These are phyloP conservation scores for Taphrina communis DNA, from an alignment of 1,139 yeast species.

Conservation along the genomic window DNA sequence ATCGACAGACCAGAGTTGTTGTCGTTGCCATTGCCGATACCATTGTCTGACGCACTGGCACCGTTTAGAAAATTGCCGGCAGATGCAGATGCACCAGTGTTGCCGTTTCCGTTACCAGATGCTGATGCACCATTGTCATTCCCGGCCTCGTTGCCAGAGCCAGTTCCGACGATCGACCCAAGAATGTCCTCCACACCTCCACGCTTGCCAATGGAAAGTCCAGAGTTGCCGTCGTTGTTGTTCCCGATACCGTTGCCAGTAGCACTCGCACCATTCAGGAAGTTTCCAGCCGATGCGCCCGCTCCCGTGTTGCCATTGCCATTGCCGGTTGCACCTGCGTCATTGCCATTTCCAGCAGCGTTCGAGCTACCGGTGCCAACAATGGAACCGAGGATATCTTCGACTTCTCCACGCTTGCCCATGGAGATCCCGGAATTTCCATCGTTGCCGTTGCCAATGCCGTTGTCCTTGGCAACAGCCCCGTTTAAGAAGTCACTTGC, in stretches of 20 bases:
- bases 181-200: neutral
- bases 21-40: conserved; percentile 21
- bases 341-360: conserved; percentile 13
- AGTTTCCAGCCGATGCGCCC: conserved; percentile 7
- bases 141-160: conserved; percentile 14
- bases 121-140: conserved; percentile 6
- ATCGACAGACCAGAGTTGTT: neutral
- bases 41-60: conserved; percentile 13
- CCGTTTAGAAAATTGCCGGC: conserved; percentile 10
- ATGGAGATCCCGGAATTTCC: neutral
- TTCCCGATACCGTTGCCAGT: conserved; percentile 25
- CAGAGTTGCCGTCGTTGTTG: conserved; percentile 22
- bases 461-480: conserved; percentile 12
- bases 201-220: conserved; percentile 4
- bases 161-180: conserved; percentile 1
- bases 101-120: conserved; percentile 15
- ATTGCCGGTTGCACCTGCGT: conserved; percentile 5
- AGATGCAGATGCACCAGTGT: conserved; percentile 20
- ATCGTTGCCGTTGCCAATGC: conserved; percentile 18
- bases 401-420: neutral
- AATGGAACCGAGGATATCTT: conserved; percentile 11
- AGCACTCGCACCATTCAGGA: conserved; percentile 22
- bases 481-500: conserved; percentile 10
- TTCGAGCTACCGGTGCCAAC: conserved; percentile 11
- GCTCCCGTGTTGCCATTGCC: conserved; percentile 27